A percentile compares a stretch with the other conserved stretches of the same genome.
Evolutionary conservation across 2,329 filamentous ascomycete species (phyloP).

Genomic region (Epichloe scottii): DNA sequence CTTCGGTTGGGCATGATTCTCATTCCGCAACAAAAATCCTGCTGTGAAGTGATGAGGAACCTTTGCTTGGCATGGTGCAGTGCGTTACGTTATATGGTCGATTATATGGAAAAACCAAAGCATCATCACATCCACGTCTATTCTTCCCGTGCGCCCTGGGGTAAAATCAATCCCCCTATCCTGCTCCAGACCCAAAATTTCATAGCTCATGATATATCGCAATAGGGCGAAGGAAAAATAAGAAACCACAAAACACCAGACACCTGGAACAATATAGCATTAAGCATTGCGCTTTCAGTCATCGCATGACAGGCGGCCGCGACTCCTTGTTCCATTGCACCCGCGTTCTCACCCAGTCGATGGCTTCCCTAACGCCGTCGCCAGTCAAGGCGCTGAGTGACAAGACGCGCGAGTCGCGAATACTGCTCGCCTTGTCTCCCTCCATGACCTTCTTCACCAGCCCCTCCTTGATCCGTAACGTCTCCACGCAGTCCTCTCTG

Average conservation of each 20-base stretch:
- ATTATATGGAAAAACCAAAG: no score
- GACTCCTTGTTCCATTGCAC: slow-evolving; percentile 96
- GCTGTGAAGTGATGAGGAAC: background rate
- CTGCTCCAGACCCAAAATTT: background rate
- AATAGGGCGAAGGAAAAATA: background rate
- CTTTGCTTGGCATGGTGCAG: background rate
- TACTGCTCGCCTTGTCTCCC: slow-evolving; percentile 74
- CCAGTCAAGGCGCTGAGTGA: slow-evolving; percentile 84
- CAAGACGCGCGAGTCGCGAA: slow-evolving; percentile 82
- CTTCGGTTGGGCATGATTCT: background rate
- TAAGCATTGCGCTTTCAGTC: slow-evolving; percentile 9
- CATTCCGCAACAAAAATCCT: background rate
- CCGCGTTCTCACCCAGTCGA: slow-evolving; percentile 89
- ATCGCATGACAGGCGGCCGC: slow-evolving; percentile 86
- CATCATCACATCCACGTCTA: slow-evolving; percentile 3
- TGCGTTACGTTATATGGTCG: no score
- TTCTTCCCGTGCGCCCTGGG: slow-evolving; percentile 3
- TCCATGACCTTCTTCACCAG: slow-evolving; percentile 92
- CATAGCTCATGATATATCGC: slow-evolving; percentile 4
- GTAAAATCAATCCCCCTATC: slow-evolving; percentile 4
- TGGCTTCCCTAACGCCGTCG: slow-evolving; percentile 79
- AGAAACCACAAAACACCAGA: background rate
- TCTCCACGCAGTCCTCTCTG: slow-evolving; percentile 92
- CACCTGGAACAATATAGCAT: background rate
- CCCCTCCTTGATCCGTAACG: slow-evolving; percentile 93